Evolutionary conservation across 2,329 filamentous ascomycete genomes (phyloP).

Genomic region (Lachnellula willkommii): DNA sequence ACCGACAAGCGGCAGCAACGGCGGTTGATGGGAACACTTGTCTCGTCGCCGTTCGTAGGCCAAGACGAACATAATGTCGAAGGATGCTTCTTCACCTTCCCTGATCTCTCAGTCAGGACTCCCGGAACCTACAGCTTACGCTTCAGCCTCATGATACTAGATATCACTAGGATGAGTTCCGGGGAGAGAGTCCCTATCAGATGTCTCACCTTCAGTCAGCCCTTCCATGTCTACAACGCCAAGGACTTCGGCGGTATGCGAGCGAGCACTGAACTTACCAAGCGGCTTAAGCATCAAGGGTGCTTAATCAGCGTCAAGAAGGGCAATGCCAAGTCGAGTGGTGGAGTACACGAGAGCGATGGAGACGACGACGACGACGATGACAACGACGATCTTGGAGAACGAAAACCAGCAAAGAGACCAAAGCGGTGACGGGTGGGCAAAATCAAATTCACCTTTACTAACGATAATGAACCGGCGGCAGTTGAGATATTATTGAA

Average conservation of each 20-base stretch:
- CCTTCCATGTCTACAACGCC: slow-evolving; percentile 76
- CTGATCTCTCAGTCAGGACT: slow-evolving; percentile 73
- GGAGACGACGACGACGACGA: slow-evolving; percentile 24
- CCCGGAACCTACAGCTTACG: slow-evolving; percentile 70
- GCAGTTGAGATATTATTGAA: background rate
- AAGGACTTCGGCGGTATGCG: slow-evolving; percentile 85
- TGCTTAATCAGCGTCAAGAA: slow-evolving; percentile 84
- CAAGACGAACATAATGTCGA: slow-evolving; percentile 67
- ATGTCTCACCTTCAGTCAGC: slow-evolving; percentile 55
- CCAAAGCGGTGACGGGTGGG: slow-evolving; percentile 9
- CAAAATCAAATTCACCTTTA: background rate
- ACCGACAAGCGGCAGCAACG: slow-evolving; percentile 64
- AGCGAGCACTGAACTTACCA: slow-evolving; percentile 68
- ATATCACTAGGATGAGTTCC: slow-evolving; percentile 52
- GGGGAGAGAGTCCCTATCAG: slow-evolving; percentile 48
- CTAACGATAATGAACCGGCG: background rate
- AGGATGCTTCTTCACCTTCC: slow-evolving; percentile 82
- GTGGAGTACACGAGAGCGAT: slow-evolving; percentile 31
- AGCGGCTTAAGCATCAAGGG: slow-evolving; percentile 70
- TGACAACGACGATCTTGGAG: slow-evolving; percentile 17
- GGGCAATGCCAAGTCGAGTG: slow-evolving; percentile 60
- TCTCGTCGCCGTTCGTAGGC: slow-evolving; percentile 71
- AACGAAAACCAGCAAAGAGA: slow-evolving; percentile 12
- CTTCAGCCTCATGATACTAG: slow-evolving; percentile 68
- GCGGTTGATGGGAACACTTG: slow-evolving; percentile 72